A percentile compares a stretch with the other conserved stretches of the same genome.
Conservation (phyloP, 176 grass and related monocot species). For the Aegilops speltoides region DNA sequence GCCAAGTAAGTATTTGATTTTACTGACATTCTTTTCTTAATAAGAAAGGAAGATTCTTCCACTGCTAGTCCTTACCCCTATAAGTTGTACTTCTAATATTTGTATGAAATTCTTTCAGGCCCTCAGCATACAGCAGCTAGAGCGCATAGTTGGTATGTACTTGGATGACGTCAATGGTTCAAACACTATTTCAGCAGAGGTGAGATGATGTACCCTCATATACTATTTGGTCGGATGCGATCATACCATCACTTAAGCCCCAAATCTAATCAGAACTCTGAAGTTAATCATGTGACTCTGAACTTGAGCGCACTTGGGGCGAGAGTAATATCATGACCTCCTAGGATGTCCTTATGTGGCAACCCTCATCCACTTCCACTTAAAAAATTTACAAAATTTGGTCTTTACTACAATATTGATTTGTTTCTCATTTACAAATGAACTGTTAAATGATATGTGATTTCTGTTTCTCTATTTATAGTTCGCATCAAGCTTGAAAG, state of each 20-base stretch:
- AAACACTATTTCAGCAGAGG: constrained; percentile 77
- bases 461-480: constrained; percentile 11
- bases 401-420: constrained; percentile 8
- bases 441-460: constrained; percentile 1
- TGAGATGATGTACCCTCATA: constrained; percentile 35
- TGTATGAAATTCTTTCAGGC: constrained; percentile 56
- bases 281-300: neutral
- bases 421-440: constrained; percentile 18
- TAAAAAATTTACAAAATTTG: neutral
- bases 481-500: constrained; percentile 71
- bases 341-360: constrained; percentile 1
- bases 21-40: constrained; percentile 20
- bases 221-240: constrained; percentile 5
- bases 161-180: constrained; percentile 95
- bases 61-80: constrained; percentile 3
- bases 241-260: neutral
- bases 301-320: neutral
- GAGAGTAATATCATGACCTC: neutral
- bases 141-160: constrained; percentile 84
- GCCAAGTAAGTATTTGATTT: constrained; percentile 62
- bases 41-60: constrained; percentile 13
- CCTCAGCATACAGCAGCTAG: constrained; percentile 82
- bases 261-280: neutral
- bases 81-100: constrained; percentile 11
- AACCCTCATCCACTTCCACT: neutral